Percentiles rank a stretch among this genome's conserved stretches.
Evolutionary conservation across 2,329 filamentous ascomycete genomes (phyloP).

Genomic region (Diplocarpon mali): DNA sequence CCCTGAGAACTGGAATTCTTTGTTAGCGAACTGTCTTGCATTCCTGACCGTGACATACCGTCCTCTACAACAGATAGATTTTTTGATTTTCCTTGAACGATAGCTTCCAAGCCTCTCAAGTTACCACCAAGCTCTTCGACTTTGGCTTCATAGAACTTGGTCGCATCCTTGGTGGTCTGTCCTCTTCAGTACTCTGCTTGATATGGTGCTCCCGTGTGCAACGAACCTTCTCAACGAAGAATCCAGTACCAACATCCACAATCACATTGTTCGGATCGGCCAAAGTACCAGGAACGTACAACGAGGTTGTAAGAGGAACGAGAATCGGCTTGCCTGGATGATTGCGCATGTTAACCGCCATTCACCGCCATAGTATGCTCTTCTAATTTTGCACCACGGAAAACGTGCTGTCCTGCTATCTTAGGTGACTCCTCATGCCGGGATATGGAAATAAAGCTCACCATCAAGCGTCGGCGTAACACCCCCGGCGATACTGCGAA

Average conservation of each 20-base stretch:
- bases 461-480: slow-evolving; percentile 32
- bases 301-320: slow-evolving; percentile 86
- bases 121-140: slow-evolving; percentile 54
- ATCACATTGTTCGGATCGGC: slow-evolving; percentile 66
- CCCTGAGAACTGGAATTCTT: slow-evolving; percentile 35
- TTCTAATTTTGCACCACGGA: not conserved
- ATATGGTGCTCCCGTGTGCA: not conserved
- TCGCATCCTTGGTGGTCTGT: slow-evolving; percentile 45
- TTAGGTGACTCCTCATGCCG: too few relatives aligned
- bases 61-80: slow-evolving; percentile 85
- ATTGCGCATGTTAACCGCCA: slow-evolving; percentile 4
- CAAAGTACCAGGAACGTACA: slow-evolving; percentile 82
- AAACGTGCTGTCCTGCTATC: not conserved
- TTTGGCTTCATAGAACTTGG: slow-evolving; percentile 57
- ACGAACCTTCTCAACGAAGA: slow-evolving; percentile 79
- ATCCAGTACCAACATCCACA: slow-evolving; percentile 89
- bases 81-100: slow-evolving; percentile 65
- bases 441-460: slow-evolving; percentile 10
- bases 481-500: slow-evolving; percentile 60
- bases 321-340: slow-evolving; percentile 50
- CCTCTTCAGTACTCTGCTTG: slow-evolving; percentile 4
- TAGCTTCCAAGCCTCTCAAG: slow-evolving; percentile 55
- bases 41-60: slow-evolving; percentile 36
- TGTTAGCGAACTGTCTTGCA: slow-evolving; percentile 8
- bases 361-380: not conserved